These are phyloP conservation scores for Thozetella sp. DNA, from an alignment of 495 filamentous ascomycete species.

Conservation along the genomic window DNA sequence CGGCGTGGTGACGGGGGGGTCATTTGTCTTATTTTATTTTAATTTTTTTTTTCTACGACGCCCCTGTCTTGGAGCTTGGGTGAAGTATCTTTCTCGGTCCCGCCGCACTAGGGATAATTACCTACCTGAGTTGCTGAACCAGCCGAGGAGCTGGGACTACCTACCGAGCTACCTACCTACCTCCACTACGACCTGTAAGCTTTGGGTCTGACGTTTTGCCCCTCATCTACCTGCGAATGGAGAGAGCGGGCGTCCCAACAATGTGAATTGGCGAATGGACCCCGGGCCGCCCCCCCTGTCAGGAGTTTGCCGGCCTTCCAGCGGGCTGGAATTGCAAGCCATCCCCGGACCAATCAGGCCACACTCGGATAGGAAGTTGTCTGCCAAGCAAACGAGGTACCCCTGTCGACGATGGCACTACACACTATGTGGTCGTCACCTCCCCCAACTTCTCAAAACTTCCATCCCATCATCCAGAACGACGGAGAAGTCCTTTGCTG, in stretches of 20 bases:
- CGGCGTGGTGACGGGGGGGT: too few relatives aligned
- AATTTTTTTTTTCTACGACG: too few relatives aligned
- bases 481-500: background rate
- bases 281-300: too few relatives aligned
- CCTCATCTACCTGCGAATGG: too few relatives aligned
- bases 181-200: background rate
- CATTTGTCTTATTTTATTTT: too few relatives aligned
- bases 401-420: background rate
- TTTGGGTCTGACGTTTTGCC: too few relatives aligned
- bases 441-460: slow-evolving; percentile 1
- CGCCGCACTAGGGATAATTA: background rate
- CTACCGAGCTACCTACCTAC: background rate
- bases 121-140: background rate
- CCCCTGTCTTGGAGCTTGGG: too few relatives aligned
- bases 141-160: too few relatives aligned
- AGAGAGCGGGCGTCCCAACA: background rate
- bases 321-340: background rate
- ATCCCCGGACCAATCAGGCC: background rate
- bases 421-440: too few relatives aligned
- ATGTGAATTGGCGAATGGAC: background rate
- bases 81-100: too few relatives aligned
- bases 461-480: background rate
- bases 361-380: background rate
- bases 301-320: background rate
- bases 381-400: background rate